Base-by-base conservation (phyloP, 2,329 filamentous ascomycete species). In the Amylocarpus encephaloides region DNA sequence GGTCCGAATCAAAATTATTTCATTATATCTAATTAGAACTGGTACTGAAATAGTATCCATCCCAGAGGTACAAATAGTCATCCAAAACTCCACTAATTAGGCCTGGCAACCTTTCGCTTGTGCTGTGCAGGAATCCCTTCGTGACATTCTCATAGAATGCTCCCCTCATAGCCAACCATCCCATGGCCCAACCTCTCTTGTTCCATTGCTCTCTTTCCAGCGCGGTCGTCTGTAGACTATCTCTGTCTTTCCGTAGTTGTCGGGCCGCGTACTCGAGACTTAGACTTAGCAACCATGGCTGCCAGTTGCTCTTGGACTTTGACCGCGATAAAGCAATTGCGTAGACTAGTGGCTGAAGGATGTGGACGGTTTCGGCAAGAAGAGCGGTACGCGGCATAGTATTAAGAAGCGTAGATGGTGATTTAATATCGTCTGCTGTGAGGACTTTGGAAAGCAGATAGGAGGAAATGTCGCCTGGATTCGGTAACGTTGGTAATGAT, bases 51-150 rank as follows among this genome's bases (percentile, higher is more conserved):
- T 97, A 94, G 69, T 96, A 97, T 62, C 94, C 91, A 70, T 96
- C 90, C 93, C 93, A 98, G 30, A 98, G 75, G 67, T 94, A 97
- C 69, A 95, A 88, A 66, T 98, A 98, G 67, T 98, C 93, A 66
- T 96, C 90, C 56, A 97, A 70, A 41, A 98, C 85, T 50, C 87
- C 88, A 7, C 84, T 86, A 19, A 95, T 75, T 65, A 98, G 80
- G 58, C 58, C 95, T 77, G 62, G 63, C n/a, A 65, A 43, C 43
- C 53, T 59, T 41, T 62, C 54, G 42, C 52, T 58, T 16, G 61
- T 61, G 33, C 83, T 85, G 29, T 74, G 74, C 6, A 92, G 83
- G 12, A 92, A 69, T 4, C 81, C 79, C 69, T 87, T 88, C 43
- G 89, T 95, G 53, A 96, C 77, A 62, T 90, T 88, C 69, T 97